Evolutionary conservation across 2,329 filamentous ascomycete species (phyloP).

Genomic region (Alternaria ventricosa): DNA sequence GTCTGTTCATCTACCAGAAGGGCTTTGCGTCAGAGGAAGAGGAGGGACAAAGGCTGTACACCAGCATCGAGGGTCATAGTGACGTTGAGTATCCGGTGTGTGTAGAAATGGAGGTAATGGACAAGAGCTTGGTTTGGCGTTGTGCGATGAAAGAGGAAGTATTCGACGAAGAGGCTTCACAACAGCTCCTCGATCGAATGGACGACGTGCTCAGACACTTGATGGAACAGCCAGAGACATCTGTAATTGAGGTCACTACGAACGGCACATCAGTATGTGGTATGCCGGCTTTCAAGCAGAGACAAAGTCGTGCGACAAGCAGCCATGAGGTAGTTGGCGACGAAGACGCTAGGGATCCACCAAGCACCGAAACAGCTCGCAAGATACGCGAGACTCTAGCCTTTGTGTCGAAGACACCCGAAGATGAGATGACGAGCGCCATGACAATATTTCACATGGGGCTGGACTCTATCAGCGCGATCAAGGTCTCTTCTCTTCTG

Average conservation of each 20-base stretch:
- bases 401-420: slow-evolving; percentile 66
- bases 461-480: slow-evolving; percentile 89
- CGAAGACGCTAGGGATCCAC: not conserved
- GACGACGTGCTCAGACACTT: slow-evolving; percentile 67
- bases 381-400: slow-evolving; percentile 57
- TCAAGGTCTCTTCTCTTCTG: slow-evolving; percentile 78
- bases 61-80: slow-evolving; percentile 68
- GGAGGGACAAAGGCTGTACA: slow-evolving; percentile 56
- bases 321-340: too few species aligned
- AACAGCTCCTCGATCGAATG: slow-evolving; percentile 63
- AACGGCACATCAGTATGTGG: slow-evolving; percentile 69
- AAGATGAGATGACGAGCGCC: slow-evolving; percentile 63
- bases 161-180: slow-evolving; percentile 55
- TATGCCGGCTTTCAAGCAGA: slow-evolving; percentile 55
- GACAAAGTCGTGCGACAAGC: not conserved
- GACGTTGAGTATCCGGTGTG: slow-evolving; percentile 83
- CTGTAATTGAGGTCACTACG: slow-evolving; percentile 62
- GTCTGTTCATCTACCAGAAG: slow-evolving; percentile 71
- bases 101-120: slow-evolving; percentile 75
- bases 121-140: slow-evolving; percentile 69
- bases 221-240: slow-evolving; percentile 55
- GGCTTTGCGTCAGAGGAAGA: slow-evolving; percentile 41
- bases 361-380: slow-evolving; percentile 44
- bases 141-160: slow-evolving; percentile 70
- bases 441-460: slow-evolving; percentile 83